phyloP scores from a whole-genome alignment of 2,329 filamentous ascomycete species.

The Lizonia empirigonia region DNA sequence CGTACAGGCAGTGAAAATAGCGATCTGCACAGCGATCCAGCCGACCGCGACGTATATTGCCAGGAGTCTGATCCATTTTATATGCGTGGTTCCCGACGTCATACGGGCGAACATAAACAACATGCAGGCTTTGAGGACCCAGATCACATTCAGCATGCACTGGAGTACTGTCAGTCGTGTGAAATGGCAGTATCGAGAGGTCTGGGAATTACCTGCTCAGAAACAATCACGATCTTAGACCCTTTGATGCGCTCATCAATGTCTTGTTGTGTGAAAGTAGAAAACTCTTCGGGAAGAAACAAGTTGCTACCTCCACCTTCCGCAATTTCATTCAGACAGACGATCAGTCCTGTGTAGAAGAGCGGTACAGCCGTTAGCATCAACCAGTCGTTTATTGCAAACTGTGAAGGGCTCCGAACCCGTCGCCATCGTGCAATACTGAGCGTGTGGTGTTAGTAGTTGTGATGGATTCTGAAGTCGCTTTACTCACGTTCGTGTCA shows the following conservation, averaged over 20 bases:
- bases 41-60: conserved; percentile 56
- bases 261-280: conserved; percentile 46
- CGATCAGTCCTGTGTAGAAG: conserved; percentile 51
- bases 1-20: conserved; percentile 60
- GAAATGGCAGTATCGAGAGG: neutral
- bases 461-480: neutral
- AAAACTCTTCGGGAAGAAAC: conserved; percentile 45
- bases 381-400: conserved; percentile 39
- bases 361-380: conserved; percentile 36
- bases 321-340: conserved; percentile 51
- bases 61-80: conserved; percentile 56
- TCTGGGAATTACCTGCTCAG: conserved; percentile 48
- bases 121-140: conserved; percentile 62
- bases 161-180: conserved; percentile 50
- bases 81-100: conserved; percentile 54
- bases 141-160: conserved; percentile 67
- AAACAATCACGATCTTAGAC: conserved; percentile 53
- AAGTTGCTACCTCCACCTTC: conserved; percentile 53
- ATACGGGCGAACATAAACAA: conserved; percentile 63
- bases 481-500: conserved; percentile 33
- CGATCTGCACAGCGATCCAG: conserved; percentile 59
- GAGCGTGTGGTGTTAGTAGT: neutral
- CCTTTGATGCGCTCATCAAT: conserved; percentile 52
- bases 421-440: conserved; percentile 38
- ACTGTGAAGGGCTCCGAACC: conserved; percentile 25